Percentiles rank a stretch among this genome's conserved stretches.
phyloP scores from a whole-genome alignment of 2,329 filamentous ascomycete genomes.

The Gnomoniopsis sp. region DNA sequence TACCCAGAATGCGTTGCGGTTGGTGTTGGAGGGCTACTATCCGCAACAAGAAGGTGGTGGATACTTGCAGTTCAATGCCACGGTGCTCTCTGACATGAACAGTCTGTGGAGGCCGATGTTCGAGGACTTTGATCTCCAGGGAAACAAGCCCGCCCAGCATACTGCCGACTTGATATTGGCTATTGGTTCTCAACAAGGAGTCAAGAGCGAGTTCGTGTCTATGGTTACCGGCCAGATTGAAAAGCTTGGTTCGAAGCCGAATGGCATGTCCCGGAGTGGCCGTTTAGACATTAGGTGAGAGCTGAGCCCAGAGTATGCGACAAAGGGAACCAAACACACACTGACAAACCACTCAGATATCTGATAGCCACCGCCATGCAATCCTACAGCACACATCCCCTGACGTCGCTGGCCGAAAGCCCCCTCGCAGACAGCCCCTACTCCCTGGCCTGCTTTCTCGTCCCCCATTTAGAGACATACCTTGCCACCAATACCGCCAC shows the following conservation, averaged over 20 bases:
- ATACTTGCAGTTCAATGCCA: constrained; percentile 46
- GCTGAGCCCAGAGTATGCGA: background rate
- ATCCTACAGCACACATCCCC: constrained; percentile 48
- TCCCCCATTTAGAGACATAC: constrained; percentile 60
- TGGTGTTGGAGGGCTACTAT: constrained; percentile 49
- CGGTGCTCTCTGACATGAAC: constrained; percentile 45
- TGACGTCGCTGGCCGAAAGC: constrained; percentile 46
- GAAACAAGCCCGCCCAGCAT: constrained; percentile 28
- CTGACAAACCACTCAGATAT: constrained; percentile 40
- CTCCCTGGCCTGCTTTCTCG: constrained; percentile 54
- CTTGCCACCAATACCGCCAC: constrained; percentile 49
- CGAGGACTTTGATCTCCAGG: constrained; percentile 32
- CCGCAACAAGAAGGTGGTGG: constrained; percentile 40
- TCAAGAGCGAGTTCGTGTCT: constrained; percentile 46
- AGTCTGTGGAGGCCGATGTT: constrained; percentile 53
- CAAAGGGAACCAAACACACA: background rate
- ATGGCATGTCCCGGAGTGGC: constrained; percentile 49
- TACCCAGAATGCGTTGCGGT: constrained; percentile 56
- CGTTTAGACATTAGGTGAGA: constrained; percentile 57
- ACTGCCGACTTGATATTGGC: constrained; percentile 58
- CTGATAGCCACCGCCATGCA: constrained; percentile 61
- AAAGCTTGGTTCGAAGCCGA: constrained; percentile 48
- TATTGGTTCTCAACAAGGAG: constrained; percentile 53
- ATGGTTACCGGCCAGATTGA: constrained; percentile 51
- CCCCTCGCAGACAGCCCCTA: constrained; percentile 53